A percentile compares a stretch with the other conserved stretches of the same genome.
phyloP scores from a whole-genome alignment of 768 basidiomycete genomes.

The Leccinum obscurum region DNA sequence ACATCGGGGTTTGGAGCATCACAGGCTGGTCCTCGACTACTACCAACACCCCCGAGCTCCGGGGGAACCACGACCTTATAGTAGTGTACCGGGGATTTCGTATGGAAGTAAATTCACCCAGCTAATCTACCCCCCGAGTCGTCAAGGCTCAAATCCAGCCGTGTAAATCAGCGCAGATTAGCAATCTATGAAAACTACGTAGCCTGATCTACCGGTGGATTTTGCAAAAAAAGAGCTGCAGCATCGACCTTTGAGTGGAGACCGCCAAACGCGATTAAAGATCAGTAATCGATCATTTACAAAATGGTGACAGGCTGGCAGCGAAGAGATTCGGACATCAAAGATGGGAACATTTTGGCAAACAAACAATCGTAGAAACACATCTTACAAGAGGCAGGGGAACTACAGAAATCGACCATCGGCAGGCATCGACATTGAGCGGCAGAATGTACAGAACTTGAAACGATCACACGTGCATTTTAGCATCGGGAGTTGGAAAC shows the following conservation, averaged over 20 bases:
- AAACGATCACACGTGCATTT: constrained; percentile 13
- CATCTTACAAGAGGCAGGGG: constrained; percentile 1
- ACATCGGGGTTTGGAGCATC: background rate
- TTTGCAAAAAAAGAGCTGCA: too few species aligned
- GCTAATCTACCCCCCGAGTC: too few species aligned
- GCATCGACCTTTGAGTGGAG: background rate
- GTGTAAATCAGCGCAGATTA: too few species aligned
- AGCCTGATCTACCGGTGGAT: too few species aligned
- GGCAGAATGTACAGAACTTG: constrained; percentile 5
- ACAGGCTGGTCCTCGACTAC: background rate
- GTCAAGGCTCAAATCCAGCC: too few species aligned
- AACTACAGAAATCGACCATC: constrained; percentile 14
- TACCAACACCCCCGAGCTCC: background rate
- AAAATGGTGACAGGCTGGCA: background rate
- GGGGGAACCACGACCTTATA: background rate
- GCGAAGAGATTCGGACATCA: background rate
- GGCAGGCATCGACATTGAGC: constrained; percentile 5
- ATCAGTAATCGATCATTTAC: background rate
- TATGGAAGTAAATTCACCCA: too few species aligned
- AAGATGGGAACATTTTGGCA: background rate
- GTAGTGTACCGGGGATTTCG: too few species aligned
- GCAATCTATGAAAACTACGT: too few species aligned
- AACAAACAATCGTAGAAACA: background rate
- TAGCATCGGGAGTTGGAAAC: constrained; percentile 1
- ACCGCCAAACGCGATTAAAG: background rate